phyloP scores from a whole-genome alignment of 1,284 basidiomycete genomes.

The Heterobasidion annosum region DNA sequence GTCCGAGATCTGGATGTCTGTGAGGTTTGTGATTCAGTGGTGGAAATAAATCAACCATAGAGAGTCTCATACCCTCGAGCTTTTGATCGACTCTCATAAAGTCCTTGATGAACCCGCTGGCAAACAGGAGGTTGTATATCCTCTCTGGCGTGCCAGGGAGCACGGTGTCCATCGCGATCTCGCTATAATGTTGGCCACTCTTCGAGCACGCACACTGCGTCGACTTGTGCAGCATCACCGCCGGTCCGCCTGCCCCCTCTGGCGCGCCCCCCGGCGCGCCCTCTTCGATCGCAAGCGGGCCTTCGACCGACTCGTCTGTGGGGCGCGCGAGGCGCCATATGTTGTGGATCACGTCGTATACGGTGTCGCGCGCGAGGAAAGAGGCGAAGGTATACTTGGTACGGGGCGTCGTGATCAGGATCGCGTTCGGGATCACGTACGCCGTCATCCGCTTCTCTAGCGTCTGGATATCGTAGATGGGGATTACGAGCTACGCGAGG shows the following conservation, averaged over 20 bases:
- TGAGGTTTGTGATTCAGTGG: background rate
- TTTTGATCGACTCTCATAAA: conserved; percentile 89
- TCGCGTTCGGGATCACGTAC: conserved; percentile 97
- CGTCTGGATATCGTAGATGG: conserved; percentile 83
- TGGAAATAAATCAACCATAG: background rate
- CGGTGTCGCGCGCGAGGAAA: conserved; percentile 93
- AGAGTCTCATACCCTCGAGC: conserved; percentile 61
- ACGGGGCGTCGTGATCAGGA: conserved; percentile 80
- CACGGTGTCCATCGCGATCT: conserved; percentile 69
- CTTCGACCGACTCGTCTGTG: conserved; percentile 31
- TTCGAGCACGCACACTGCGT: conserved; percentile 76
- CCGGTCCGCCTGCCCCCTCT: conserved; percentile 6
- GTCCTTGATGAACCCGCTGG: conserved; percentile 91
- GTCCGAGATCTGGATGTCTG: conserved; percentile 89
- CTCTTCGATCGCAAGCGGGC: conserved; percentile 7
- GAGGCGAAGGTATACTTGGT: conserved; percentile 91
- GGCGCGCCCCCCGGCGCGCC: conserved; percentile 7
- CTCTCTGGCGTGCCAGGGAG: conserved; percentile 90
- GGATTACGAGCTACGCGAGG: conserved; percentile 69
- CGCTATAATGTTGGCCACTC: conserved; percentile 64
- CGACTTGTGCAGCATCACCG: conserved; percentile 25
- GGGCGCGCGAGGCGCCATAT: conserved; percentile 93
- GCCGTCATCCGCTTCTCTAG: conserved; percentile 99
- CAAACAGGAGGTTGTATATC: conserved; percentile 94
- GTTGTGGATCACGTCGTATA: conserved; percentile 92